These are phyloP conservation scores for Pseudozyma tsukubaensis DNA, from an alignment of 1,284 basidiomycete genomes.

Conservation along the genomic window DNA sequence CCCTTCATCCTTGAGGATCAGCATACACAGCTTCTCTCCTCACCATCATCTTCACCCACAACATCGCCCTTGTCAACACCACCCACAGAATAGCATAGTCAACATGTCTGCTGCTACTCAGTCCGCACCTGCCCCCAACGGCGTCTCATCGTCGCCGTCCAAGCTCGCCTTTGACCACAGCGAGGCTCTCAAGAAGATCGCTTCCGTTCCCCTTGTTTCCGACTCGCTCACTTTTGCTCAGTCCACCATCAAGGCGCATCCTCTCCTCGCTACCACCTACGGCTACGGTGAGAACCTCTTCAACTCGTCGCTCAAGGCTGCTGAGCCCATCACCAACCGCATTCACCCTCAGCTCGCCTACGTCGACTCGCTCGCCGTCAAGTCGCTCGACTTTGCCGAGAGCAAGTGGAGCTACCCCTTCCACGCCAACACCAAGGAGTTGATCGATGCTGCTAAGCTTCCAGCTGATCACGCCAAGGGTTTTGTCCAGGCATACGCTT, in stretches of 20 bases:
- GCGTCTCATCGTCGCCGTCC: conserved; percentile 37
- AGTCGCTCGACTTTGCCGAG: conserved; percentile 64
- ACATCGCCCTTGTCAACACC: conserved; percentile 1
- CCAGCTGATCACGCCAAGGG: conserved; percentile 54
- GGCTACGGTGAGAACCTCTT: conserved; percentile 56
- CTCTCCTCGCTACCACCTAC: conserved; percentile 57
- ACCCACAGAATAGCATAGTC: not conserved
- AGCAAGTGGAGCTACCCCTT: conserved; percentile 66
- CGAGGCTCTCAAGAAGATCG: conserved; percentile 56
- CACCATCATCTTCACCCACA: not conserved
- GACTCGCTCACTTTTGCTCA: conserved; percentile 58
- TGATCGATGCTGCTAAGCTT: conserved; percentile 52
- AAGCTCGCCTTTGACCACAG: conserved; percentile 52
- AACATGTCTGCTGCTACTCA: conserved; percentile 53
- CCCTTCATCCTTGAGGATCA: not conserved
- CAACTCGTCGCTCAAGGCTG: conserved; percentile 51
- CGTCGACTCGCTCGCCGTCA: conserved; percentile 58
- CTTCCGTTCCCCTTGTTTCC: conserved; percentile 59
- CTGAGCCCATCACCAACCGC: conserved; percentile 58
- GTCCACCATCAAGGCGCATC: conserved; percentile 59
- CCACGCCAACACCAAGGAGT: conserved; percentile 61
- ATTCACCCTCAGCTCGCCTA: conserved; percentile 62
- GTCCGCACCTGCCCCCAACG: conserved; percentile 38
- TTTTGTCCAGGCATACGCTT: conserved; percentile 51
- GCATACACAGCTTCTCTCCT: not conserved